Conservation (phyloP, 202 grass and related monocot genomes). For the Dendrocalamus latiflorus region DNA sequence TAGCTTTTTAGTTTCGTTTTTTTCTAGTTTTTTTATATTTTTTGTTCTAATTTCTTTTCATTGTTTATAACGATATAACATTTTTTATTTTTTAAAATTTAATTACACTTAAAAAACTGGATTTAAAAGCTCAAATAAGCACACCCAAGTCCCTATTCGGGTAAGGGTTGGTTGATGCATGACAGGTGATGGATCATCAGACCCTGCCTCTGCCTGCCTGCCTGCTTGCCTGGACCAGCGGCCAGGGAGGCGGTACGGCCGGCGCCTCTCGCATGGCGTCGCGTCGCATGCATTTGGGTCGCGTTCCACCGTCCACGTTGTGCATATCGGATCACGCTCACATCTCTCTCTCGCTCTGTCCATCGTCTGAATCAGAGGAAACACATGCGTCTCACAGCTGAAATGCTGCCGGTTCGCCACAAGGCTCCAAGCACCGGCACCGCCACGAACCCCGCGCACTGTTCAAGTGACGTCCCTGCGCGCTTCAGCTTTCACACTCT, state of each 20-base stretch:
- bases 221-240: not conserved
- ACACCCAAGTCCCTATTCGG: not conserved
- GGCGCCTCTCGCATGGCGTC: not conserved
- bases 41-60: no score
- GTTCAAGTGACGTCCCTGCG: not conserved
- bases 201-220: no score
- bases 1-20: no score
- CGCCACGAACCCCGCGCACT: not conserved
- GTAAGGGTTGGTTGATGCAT: not conserved
- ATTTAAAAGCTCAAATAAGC: no score
- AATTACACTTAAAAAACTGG: no score
- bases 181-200: not conserved
- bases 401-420: not conserved
- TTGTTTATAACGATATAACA: no score
- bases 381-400: not conserved
- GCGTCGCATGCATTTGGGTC: not conserved
- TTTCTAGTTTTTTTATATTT: no score
- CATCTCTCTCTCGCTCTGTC: no score
- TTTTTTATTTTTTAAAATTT: no score
- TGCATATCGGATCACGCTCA: not conserved
- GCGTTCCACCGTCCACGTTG: not conserved
- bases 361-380: not conserved
- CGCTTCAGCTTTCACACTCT: not conserved
- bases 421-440: not conserved
- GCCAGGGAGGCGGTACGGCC: no score